Evolutionary conservation across 352 stramenopile genomes (phyloP), one percentile per base, ranked within the genome.

Genomic region (Globisporangium echinulatum): DNA sequence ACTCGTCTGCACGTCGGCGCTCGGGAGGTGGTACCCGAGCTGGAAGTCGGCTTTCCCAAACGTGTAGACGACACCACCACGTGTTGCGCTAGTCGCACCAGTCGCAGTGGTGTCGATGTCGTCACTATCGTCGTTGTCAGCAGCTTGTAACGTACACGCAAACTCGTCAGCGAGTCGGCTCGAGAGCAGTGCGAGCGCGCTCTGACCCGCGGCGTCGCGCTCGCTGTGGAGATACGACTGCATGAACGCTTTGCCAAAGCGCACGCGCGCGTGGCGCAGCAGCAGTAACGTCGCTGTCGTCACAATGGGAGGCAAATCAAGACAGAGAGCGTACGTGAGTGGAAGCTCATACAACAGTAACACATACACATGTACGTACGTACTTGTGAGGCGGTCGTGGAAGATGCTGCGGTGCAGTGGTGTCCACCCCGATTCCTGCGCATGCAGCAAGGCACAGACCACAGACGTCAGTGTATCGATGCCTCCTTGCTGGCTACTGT

Each of bases 1-100:
- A 8, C 76, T 82, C 5, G 74, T 71, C 52, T 92, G 84, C 49
- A 92, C 73, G 42, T 91, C 82, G 25, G 79, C 84, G 67, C 91
- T 86, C 36, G 82, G 84, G 52, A 94, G 71, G 54, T 92, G 82
- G 61, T 94, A 94, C 3, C 84, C 84, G 19, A 94, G 69, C 81
- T 93, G 84, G 47, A 90, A 94, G 56, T 94, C 84, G 46, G 79
- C 75, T 70, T 92, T 94, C 57, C 84, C 84, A 49, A 92, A 94
- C 8, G 82, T 94, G 65, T 89, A 94, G 15, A 94, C 77, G 25
- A 25, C 25, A 25, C 25, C 25, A 25, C 25, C 25, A 25, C 25
- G 25, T 25, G 25, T 25, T 25, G 25, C 25, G 25, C 25, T 25
- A 25, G 25, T 25, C 8, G 42, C 15, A 9, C 42, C 42, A 5